Percentiles rank a stretch among this genome's conserved stretches.
Evolutionary conservation across 1,139 yeast genomes (phyloP).

Genomic region (Saccharomyces pastorianus): DNA sequence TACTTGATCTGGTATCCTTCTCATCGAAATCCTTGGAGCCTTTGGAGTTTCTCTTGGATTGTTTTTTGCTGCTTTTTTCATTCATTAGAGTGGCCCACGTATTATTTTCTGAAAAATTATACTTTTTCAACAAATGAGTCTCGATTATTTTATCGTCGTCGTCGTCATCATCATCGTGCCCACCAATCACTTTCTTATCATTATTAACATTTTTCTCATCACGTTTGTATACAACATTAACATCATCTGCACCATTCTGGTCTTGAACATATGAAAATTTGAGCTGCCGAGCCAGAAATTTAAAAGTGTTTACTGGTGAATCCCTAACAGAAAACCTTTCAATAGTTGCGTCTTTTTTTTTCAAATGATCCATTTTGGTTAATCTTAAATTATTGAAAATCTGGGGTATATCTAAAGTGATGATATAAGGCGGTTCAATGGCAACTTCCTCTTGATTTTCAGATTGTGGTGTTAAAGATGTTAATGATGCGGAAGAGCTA

Average conservation of each 20-base stretch:
- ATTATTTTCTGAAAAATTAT: constrained; percentile 28
- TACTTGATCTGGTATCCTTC: constrained; percentile 12
- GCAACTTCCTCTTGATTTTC: constrained; percentile 7
- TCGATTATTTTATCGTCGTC: neutral
- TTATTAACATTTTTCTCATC: constrained; percentile 2
- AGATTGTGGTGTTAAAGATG: constrained; percentile 9
- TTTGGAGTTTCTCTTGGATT: constrained; percentile 2
- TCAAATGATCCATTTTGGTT: constrained; percentile 12
- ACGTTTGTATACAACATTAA: constrained; percentile 6
- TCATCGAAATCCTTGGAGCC: constrained; percentile 11
- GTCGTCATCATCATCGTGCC: constrained; percentile 14
- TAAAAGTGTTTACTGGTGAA: constrained; percentile 29
- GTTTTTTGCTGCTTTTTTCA: constrained; percentile 12
- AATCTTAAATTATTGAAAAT: constrained; percentile 24
- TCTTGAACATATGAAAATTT: constrained; percentile 25
- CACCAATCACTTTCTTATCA: constrained; percentile 7
- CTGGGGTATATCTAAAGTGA: constrained; percentile 28
- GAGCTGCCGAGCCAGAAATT: constrained; percentile 28
- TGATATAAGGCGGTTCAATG: constrained; percentile 20
- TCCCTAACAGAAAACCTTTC: constrained; percentile 19
- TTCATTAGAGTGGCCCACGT: constrained; percentile 30
- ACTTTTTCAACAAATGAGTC: constrained; percentile 21
- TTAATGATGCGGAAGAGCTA: constrained; percentile 7
- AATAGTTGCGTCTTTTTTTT: constrained; percentile 5
- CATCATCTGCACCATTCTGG: constrained; percentile 9